Evolutionary conservation across 2,329 filamentous ascomycete species (phyloP), one percentile per base, ranked within the genome.

Genomic region (Aureobasidium melanogenum): DNA sequence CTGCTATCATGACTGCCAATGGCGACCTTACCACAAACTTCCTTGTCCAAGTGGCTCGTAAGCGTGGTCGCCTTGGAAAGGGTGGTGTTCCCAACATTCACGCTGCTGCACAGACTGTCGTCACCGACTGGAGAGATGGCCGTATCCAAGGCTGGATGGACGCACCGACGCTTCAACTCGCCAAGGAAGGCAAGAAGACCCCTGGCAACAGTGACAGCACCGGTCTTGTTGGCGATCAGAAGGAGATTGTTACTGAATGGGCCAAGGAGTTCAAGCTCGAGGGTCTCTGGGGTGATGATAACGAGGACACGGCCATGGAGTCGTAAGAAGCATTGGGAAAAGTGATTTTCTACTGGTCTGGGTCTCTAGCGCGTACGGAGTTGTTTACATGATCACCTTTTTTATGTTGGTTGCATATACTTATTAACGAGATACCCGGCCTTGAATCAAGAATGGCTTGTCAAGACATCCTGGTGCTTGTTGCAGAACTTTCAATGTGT

Each of bases 11-110:
- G 70, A 74, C 74, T 41, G 69, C 80, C 12, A 82, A 85, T 65
- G 88, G 88, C 61, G 91, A 97, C 72, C 76, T 84, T 61, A 94
- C 90, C 6, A 95, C 86, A 17, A 91, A 97, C 73, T 97, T 97
- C 77, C 77, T 99, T 38, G 85, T 97, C 59, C 93, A 99, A 73
- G 93, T 99, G 14, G 94, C 94, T 5, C 84, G 94, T 69, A 97
- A 96, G 80, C 84, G 94, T 63, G 94, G 94, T 58, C 82, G 94
- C 62, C 80, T 99, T 17, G 91, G 93, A 55, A 88, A 88, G 67
- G 92, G 93, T 22, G 94, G 94, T 64, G 82, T 97, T 17, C 94
- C 94, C 46, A 99, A 97, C 74, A 75, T 97, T 63, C 81, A 85
- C 67, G 86, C 88, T 59, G 93, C 94, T 8, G 94, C 93, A 65